phyloP scores from a whole-genome alignment of 1,284 basidiomycete species.

The Irpex lacteus region DNA sequence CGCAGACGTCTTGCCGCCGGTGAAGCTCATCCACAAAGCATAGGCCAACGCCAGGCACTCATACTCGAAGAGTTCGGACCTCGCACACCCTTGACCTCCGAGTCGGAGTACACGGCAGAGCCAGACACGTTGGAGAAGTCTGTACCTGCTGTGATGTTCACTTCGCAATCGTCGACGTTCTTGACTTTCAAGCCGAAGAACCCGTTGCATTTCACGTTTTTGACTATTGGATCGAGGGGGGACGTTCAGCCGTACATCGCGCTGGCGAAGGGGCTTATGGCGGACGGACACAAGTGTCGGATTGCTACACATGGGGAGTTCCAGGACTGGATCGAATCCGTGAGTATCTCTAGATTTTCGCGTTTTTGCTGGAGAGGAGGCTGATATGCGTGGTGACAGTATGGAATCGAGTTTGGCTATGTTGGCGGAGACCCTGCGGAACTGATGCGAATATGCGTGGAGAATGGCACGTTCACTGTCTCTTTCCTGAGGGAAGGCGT shows the following conservation, averaged over 20 bases:
- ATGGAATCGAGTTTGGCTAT: constrained; percentile 90
- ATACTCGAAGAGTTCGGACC: constrained; percentile 73
- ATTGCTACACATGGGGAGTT: constrained; percentile 96
- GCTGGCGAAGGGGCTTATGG: constrained; percentile 87
- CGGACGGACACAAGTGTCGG: constrained; percentile 81
- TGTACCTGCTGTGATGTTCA: constrained; percentile 88
- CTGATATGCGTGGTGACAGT: constrained; percentile 36
- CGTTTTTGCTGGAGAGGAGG: neutral
- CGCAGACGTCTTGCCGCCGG: constrained; percentile 45
- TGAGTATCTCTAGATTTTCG: constrained; percentile 38
- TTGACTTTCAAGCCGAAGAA: constrained; percentile 90
- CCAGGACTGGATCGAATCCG: constrained; percentile 91
- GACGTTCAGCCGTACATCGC: constrained; percentile 96
- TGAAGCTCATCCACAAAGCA: constrained; percentile 39
- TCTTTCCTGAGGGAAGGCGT: constrained; percentile 91
- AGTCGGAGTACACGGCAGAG: constrained; percentile 33
- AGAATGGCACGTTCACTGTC: constrained; percentile 96
- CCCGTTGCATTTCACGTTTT: constrained; percentile 83
- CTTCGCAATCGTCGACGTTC: constrained; percentile 89
- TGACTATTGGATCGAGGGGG: constrained; percentile 93
- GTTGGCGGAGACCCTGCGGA: constrained; percentile 98
- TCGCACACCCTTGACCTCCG: constrained; percentile 32
- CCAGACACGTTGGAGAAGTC: constrained; percentile 62
- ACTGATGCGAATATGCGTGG: constrained; percentile 91
- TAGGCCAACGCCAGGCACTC: constrained; percentile 61